Base-by-base conservation (phyloP, 441 rosid genomes). In the Breynia disticha region DNA sequence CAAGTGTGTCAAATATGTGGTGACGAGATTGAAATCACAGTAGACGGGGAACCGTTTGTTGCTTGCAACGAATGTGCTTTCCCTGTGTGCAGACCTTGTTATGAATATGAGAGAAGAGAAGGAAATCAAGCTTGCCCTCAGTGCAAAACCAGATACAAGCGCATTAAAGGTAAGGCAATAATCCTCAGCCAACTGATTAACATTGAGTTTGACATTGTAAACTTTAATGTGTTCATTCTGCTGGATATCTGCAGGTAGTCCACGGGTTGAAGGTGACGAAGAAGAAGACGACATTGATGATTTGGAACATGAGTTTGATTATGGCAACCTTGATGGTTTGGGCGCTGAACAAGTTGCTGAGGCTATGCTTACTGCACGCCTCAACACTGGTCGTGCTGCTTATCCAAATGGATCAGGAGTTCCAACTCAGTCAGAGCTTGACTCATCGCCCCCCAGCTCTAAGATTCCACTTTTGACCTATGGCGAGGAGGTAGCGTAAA, bases 31-130 rank as follows among this genome's bases (percentile, higher is more conserved):
- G 95, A 86, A 62, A 54, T 86, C 16, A 72, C 75, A 2, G 83
- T 56, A 49, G 79, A 81, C 55, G 86, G 95, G 57, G 95, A 86
- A 67, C 73, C 70, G 21, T 83, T 86, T 59, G 91, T 86, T 70
- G 95, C 95, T 12, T 86, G 95, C 75, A 87, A 90, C 45, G 98
- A 88, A 74, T 91, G 95, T 73, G 97, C 95, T 55, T 85, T 91
- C 72, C 94, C 94, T 48, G 90, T 82, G 18, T 84, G 98, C 72
- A 73, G 90, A 69, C 79, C 83, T 48, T 93, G 98, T 72, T 93
- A 88, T 19, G 95, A 84, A 74, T 84, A 93, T 14, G 93, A 86
- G 72, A 76, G 95, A 71, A 62, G 86, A 48, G 95, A 86, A 55
- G 95, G 95, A 53, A 86, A 80, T 76, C 84, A 79, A 48, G 74